Evolutionary conservation across 495 filamentous ascomycete genomes (phyloP).

Genomic region (Talaromyces ruber): DNA sequence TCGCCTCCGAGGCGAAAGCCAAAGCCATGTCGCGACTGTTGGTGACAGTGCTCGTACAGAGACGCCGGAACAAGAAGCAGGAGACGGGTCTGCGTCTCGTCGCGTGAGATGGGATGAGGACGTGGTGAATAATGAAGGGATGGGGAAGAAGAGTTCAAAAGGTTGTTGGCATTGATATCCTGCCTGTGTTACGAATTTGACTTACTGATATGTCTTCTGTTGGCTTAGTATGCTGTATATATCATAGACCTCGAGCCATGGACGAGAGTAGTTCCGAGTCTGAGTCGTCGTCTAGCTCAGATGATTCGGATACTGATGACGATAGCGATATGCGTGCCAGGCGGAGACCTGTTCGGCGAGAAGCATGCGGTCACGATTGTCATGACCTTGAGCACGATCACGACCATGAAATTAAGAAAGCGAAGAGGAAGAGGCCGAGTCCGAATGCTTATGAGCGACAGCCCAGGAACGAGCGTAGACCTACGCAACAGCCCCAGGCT

Average conservation of each 20-base stretch:
- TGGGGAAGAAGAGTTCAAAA: constrained; percentile 91
- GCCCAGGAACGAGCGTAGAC: constrained; percentile 45
- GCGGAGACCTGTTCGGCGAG: constrained; percentile 13
- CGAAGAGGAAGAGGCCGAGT: constrained; percentile 54
- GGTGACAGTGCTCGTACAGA: neutral
- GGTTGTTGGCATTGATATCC: constrained; percentile 38
- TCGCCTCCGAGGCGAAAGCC: constrained; percentile 28
- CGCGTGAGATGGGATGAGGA: constrained; percentile 86
- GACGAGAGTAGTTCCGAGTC: constrained; percentile 82
- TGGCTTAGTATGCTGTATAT: constrained; percentile 88
- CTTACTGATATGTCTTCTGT: neutral
- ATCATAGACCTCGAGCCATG: constrained; percentile 73
- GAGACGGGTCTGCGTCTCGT: constrained; percentile 15
- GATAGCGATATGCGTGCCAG: constrained; percentile 17
- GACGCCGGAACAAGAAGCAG: constrained; percentile 6
- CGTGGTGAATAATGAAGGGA: constrained; percentile 92
- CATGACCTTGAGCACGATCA: constrained; percentile 28
- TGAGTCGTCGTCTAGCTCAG: constrained; percentile 50
- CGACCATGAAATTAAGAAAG: constrained; percentile 30
- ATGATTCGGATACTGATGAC: constrained; percentile 51
- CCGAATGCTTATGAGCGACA: constrained; percentile 95
- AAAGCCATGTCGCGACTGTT: neutral
- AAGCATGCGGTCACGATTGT: neutral
- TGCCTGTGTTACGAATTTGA: neutral
- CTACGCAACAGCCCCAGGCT: neutral